Conservation (phyloP, 2,329 filamentous ascomycete species). For the Phoma sp. region DNA sequence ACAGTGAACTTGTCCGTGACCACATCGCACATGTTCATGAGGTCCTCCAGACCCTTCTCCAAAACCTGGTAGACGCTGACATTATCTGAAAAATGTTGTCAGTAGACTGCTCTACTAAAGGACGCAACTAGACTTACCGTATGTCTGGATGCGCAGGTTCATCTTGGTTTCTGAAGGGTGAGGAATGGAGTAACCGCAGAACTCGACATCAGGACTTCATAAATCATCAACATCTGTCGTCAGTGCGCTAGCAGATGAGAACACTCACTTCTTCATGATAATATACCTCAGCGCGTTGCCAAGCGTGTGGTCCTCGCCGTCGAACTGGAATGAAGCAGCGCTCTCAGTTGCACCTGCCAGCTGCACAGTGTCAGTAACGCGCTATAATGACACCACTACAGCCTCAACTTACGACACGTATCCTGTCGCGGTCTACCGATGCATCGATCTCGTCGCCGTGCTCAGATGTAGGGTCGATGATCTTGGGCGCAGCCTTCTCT, state of each 20-base stretch:
- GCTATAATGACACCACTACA: not conserved
- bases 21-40: conserved; percentile 91
- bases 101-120: not conserved
- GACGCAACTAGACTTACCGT: conserved; percentile 64
- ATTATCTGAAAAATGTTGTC: conserved; percentile 62
- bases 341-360: conserved; percentile 82
- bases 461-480: conserved; percentile 34
- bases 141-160: conserved; percentile 97
- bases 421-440: conserved; percentile 50
- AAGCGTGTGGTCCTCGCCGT: conserved; percentile 91
- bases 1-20: conserved; percentile 87
- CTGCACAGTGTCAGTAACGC: conserved; percentile 55
- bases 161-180: conserved; percentile 96
- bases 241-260: too few relatives aligned
- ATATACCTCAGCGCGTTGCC: conserved; percentile 94
- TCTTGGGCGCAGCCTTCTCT: conserved; percentile 25
- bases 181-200: conserved; percentile 97
- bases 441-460: conserved; percentile 41
- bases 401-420: conserved; percentile 51
- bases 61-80: conserved; percentile 84
- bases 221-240: not conserved
- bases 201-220: conserved; percentile 87
- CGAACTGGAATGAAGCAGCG: conserved; percentile 93
- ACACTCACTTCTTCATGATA: conserved; percentile 92
- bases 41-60: conserved; percentile 85